These are phyloP conservation scores for Canna indica DNA, from an alignment of 176 grass and related monocot genomes.

Conservation along the genomic window DNA sequence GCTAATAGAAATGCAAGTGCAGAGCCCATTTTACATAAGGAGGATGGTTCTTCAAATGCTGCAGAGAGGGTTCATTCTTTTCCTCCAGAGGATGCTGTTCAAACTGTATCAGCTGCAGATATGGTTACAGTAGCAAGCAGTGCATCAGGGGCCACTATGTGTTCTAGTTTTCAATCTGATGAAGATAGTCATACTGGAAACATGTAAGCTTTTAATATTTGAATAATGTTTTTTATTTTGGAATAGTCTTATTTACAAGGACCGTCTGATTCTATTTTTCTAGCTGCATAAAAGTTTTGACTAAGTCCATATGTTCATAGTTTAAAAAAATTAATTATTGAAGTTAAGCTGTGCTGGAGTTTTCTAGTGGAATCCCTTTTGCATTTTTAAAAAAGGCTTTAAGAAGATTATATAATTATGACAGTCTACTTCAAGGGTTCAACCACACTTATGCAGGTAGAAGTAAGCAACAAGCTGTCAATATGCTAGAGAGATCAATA, in stretches of 20 bases:
- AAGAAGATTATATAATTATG: neutral
- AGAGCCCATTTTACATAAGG: constrained; percentile 27
- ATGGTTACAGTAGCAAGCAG: constrained; percentile 28
- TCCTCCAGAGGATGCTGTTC: constrained; percentile 21
- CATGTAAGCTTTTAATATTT: constrained; percentile 45
- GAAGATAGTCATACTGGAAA: constrained; percentile 22
- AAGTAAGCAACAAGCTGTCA: neutral
- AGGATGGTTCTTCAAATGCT: constrained; percentile 10
- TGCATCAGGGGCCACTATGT: constrained; percentile 30
- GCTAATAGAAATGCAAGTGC: constrained; percentile 22
- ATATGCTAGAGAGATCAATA: neutral
- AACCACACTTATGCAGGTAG: neutral
- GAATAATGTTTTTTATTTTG: neutral
- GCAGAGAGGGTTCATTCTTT: constrained; percentile 23
- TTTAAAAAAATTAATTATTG: too few species aligned
- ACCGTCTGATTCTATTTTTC: neutral
- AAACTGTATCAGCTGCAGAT: constrained; percentile 29
- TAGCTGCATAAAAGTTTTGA: neutral
- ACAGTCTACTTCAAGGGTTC: neutral
- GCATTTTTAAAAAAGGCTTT: neutral
- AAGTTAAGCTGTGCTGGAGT: too few species aligned
- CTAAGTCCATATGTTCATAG: neutral
- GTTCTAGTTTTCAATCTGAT: constrained; percentile 31
- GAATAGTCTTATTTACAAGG: too few species aligned
- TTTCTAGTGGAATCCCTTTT: too few species aligned